phyloP scores from a whole-genome alignment of 495 filamentous ascomycete species.

The Xylaria cubensis region DNA sequence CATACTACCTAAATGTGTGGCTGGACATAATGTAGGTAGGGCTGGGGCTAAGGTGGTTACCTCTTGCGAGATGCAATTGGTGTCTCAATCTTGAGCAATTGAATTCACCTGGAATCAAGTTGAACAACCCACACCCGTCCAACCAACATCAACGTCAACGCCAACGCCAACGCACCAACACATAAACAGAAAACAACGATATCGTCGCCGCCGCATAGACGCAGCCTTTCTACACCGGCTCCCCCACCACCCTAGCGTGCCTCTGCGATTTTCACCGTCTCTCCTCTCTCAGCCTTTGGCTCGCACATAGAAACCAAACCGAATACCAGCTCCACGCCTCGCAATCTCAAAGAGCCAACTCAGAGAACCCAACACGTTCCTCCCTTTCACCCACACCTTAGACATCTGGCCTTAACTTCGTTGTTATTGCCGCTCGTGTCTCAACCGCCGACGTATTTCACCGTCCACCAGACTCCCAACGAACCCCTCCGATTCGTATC shows the following conservation, averaged over 20 bases:
- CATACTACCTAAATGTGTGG: background rate
- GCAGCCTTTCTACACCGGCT: background rate
- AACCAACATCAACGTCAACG: background rate
- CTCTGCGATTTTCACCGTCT: background rate
- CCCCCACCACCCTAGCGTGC: background rate
- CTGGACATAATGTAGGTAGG: background rate
- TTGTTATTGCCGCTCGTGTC: background rate
- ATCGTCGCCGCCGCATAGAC: background rate
- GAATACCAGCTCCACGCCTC: background rate
- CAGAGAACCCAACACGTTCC: background rate
- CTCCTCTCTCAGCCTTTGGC: background rate
- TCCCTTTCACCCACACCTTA: background rate
- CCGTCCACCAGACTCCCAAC: background rate
- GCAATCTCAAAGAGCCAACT: background rate
- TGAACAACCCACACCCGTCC: conserved; percentile 7
- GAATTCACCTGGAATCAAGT: background rate
- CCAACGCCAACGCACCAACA: background rate
- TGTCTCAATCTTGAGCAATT: conserved; percentile 1
- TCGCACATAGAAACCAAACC: conserved; percentile 1
- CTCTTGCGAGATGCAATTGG: background rate
- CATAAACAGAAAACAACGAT: background rate
- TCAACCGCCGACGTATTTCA: background rate
- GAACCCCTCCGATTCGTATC: background rate
- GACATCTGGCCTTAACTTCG: background rate
- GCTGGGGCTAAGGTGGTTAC: background rate